Evolutionary conservation across 2,329 filamentous ascomycete species (phyloP).

Genomic region (Exophiala lecanii-corni): DNA sequence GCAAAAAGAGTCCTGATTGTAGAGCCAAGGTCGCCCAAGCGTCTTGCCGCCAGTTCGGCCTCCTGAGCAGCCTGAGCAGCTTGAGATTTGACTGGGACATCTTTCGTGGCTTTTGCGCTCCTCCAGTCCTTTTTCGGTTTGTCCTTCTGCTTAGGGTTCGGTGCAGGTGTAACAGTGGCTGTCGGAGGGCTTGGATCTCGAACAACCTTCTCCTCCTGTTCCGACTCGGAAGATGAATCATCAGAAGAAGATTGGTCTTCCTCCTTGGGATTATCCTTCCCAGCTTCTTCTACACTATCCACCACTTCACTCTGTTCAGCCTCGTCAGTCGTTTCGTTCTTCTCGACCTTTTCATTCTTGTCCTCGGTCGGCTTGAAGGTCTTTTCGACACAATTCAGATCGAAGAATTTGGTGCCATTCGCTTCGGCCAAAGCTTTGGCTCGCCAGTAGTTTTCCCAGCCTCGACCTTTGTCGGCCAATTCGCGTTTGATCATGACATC

Average conservation of each 20-base stretch:
- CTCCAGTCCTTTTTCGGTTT: slow-evolving; percentile 58
- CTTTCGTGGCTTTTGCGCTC: slow-evolving; percentile 53
- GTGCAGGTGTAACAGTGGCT: slow-evolving; percentile 7
- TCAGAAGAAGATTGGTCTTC: slow-evolving; percentile 1
- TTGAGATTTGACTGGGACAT: slow-evolving; percentile 39
- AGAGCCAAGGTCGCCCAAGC: slow-evolving; percentile 36
- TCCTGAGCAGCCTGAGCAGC: slow-evolving; percentile 40
- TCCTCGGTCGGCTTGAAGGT: slow-evolving; percentile 4
- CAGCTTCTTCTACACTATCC: slow-evolving; percentile 5
- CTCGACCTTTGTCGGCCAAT: slow-evolving; percentile 55
- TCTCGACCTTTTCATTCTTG: slow-evolving; percentile 12
- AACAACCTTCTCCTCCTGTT: slow-evolving; percentile 48
- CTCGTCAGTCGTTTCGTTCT: slow-evolving; percentile 9
- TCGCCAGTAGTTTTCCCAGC: slow-evolving; percentile 45
- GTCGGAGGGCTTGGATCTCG: slow-evolving; percentile 3
- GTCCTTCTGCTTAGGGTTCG: slow-evolving; percentile 38
- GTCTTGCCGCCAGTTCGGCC: slow-evolving; percentile 36
- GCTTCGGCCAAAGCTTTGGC: slow-evolving; percentile 49
- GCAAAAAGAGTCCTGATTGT: slow-evolving; percentile 36
- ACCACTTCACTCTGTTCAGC: slow-evolving; percentile 10
- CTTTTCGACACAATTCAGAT: slow-evolving; percentile 39
- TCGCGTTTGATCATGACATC: slow-evolving; percentile 64
- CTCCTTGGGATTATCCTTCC: not conserved
- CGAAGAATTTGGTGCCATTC: slow-evolving; percentile 52
- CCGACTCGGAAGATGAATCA: slow-evolving; percentile 28